These are phyloP conservation scores for Arachis monticola DNA, from an alignment of 331 rosid species.

Conservation along the genomic window DNA sequence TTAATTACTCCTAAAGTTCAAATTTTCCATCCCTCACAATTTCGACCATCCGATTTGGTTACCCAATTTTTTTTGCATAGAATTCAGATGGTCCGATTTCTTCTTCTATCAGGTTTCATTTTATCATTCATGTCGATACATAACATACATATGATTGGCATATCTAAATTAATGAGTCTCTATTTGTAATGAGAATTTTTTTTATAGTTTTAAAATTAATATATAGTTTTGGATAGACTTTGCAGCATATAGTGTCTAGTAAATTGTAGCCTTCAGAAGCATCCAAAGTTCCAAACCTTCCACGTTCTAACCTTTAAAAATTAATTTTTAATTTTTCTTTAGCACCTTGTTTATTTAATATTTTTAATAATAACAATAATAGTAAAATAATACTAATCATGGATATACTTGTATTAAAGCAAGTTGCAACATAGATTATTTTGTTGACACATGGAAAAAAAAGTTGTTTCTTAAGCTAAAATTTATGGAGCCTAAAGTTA, in stretches of 20 bases:
- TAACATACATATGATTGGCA: too few species aligned
- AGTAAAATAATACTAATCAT: neutral
- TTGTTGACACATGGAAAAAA: neutral
- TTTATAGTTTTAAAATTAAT: neutral
- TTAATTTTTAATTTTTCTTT: neutral
- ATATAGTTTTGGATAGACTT: neutral
- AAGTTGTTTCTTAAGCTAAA: constrained; percentile 9
- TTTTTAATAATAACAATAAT: too few species aligned
- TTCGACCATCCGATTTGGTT: too few species aligned
- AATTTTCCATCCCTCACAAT: too few species aligned
- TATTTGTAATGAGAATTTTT: too few species aligned
- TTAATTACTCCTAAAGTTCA: too few species aligned
- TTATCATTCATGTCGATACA: too few species aligned
- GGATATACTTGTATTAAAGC: too few species aligned
- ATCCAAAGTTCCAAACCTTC: neutral
- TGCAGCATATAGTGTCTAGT: neutral
- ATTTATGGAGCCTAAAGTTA: neutral
- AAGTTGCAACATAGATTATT: neutral
- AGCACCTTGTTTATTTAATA: neutral
- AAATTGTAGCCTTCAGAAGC: neutral
- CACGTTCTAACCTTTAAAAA: neutral
- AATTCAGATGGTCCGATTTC: too few species aligned
- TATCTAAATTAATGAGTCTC: too few species aligned
- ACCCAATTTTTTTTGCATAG: too few species aligned
- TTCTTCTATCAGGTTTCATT: too few species aligned